phyloP scores from a whole-genome alignment of 129 eudicot species.

The Lactuca saligna region DNA sequence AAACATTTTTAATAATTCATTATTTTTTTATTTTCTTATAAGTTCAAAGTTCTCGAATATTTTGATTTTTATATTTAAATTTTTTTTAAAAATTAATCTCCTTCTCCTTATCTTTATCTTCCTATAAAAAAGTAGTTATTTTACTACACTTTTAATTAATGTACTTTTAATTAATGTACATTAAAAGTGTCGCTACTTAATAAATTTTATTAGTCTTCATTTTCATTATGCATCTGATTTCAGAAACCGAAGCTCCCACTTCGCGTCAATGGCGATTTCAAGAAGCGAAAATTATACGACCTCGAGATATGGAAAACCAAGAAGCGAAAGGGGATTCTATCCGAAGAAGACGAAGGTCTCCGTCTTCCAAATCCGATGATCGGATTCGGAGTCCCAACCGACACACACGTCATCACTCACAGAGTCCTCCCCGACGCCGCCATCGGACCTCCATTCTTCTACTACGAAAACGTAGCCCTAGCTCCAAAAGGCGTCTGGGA shows the following conservation, averaged over 20 bases:
- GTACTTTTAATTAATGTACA: too few relatives aligned
- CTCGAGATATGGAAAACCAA: constrained; percentile 36
- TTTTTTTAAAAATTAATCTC: too few relatives aligned
- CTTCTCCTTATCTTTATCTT: too few relatives aligned
- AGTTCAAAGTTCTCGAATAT: too few relatives aligned
- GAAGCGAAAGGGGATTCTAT: constrained; percentile 32
- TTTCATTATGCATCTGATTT: too few relatives aligned
- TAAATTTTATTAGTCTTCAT: too few relatives aligned
- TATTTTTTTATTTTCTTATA: too few relatives aligned
- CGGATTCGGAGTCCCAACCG: constrained; percentile 77
- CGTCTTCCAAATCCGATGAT: constrained; percentile 86
- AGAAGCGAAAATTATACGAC: constrained; percentile 52
- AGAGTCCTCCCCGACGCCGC: constrained; percentile 68
- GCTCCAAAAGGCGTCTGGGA: constrained; percentile 99
- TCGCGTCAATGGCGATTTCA: constrained; percentile 25
- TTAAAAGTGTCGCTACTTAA: too few relatives aligned
- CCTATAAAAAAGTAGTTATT: too few relatives aligned
- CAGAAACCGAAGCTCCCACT: constrained; percentile 41
- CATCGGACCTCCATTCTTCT: constrained; percentile 73
- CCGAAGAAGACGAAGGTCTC: constrained; percentile 41
- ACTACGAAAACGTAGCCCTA: constrained; percentile 90
- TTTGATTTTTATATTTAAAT: too few relatives aligned
- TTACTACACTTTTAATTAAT: too few relatives aligned
- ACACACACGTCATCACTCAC: constrained; percentile 11
- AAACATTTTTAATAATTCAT: too few relatives aligned